Evolutionary conservation across 1,284 basidiomycete species (phyloP).

Genomic region (Mycena sp.): DNA sequence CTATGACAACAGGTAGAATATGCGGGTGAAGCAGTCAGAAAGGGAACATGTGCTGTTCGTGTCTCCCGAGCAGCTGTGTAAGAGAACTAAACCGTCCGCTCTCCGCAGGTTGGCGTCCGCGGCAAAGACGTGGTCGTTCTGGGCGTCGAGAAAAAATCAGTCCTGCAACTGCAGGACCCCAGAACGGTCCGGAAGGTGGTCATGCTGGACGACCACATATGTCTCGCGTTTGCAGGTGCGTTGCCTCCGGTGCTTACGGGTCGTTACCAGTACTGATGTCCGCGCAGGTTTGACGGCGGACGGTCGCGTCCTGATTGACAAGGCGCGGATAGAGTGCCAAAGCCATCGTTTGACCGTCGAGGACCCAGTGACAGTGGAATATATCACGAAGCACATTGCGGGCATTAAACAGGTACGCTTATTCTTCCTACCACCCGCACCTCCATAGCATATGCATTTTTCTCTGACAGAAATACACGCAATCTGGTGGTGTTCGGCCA

Average conservation of each 20-base stretch:
- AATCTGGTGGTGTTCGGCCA: conserved; percentile 98
- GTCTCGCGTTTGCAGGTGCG: conserved; percentile 96
- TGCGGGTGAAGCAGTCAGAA: conserved; percentile 95
- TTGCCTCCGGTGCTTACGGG: conserved; percentile 4
- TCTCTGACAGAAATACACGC: conserved; percentile 85
- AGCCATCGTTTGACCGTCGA: conserved; percentile 97
- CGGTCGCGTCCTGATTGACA: conserved; percentile 97
- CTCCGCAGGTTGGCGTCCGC: conserved; percentile 87
- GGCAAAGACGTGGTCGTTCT: conserved; percentile 96
- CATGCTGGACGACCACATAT: conserved; percentile 98
- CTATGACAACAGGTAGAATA: conserved; percentile 87
- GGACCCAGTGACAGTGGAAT: conserved; percentile 98
- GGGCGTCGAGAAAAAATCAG: conserved; percentile 99
- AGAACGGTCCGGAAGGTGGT: conserved; percentile 98
- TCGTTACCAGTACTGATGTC: not conserved
- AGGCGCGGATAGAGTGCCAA: conserved; percentile 97
- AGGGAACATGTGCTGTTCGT: conserved; percentile 96
- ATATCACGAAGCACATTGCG: conserved; percentile 97
- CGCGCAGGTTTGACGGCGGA: conserved; percentile 92
- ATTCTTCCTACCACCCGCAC: not conserved
- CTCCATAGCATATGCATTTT: conserved; percentile 22
- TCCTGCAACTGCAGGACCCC: conserved; percentile 97
- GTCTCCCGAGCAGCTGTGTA: not conserved
- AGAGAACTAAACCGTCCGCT: not conserved
- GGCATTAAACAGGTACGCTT: conserved; percentile 91